Percentiles rank a stretch among this genome's conserved stretches.
These are phyloP conservation scores for Xerocomus spinulosus DNA, from an alignment of 768 basidiomycete species.

Conservation along the genomic window DNA sequence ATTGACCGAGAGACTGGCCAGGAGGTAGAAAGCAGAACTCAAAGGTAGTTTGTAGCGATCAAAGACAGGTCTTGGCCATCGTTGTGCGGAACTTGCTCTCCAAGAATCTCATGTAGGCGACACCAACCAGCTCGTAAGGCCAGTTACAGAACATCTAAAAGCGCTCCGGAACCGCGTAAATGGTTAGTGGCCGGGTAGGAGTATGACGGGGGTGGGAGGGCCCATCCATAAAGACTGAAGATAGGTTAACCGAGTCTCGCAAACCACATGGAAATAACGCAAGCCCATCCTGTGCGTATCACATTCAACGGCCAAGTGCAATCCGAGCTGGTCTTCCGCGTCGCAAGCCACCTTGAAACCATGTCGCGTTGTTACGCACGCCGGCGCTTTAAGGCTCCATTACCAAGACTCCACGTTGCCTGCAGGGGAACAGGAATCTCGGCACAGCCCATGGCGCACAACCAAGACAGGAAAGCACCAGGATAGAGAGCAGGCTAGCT, in stretches of 20 bases:
- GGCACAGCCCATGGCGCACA: slow-evolving; percentile 49
- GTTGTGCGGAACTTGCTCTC: background rate
- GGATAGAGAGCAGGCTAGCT: slow-evolving; percentile 33
- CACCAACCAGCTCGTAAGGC: slow-evolving; percentile 5
- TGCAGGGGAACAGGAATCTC: slow-evolving; percentile 17
- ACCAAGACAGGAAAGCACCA: slow-evolving; percentile 51
- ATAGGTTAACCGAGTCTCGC: slow-evolving; percentile 12
- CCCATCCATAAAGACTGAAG: slow-evolving; percentile 16
- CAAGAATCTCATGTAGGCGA: background rate
- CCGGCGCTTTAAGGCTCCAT: slow-evolving; percentile 48
- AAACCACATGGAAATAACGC: slow-evolving; percentile 5
- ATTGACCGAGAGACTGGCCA: slow-evolving; percentile 17
- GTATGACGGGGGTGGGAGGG: slow-evolving; percentile 21
- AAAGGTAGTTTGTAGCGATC: slow-evolving; percentile 11
- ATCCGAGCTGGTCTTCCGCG: slow-evolving; percentile 20
- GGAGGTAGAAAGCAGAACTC: slow-evolving; percentile 22
- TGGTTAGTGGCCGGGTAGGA: slow-evolving; percentile 29
- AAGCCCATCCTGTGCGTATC: slow-evolving; percentile 35
- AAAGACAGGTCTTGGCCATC: slow-evolving; percentile 33
- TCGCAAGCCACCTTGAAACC: slow-evolving; percentile 41
- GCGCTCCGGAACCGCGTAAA: slow-evolving; percentile 35
- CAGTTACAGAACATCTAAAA: slow-evolving; percentile 17
- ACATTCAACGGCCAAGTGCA: slow-evolving; percentile 22
- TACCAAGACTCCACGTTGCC: slow-evolving; percentile 21
- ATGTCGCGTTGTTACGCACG: slow-evolving; percentile 49